Conservation (phyloP, 306 rosid species). For the Trifolium subterraneum region DNA sequence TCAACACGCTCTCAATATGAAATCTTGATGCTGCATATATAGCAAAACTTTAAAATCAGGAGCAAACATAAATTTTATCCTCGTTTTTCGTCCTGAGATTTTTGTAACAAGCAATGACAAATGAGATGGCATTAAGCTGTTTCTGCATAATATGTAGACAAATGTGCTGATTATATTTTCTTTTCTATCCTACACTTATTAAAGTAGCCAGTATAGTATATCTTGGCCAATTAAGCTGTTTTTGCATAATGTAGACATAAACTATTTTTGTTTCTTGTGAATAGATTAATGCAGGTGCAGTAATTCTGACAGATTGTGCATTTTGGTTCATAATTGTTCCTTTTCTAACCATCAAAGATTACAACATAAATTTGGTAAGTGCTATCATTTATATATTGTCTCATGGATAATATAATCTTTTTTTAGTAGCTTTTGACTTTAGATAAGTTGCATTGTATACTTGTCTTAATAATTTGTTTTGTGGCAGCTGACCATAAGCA, state of each 20-base stretch:
- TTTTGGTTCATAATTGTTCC: conserved; percentile 94
- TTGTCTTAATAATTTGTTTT: conserved; percentile 16
- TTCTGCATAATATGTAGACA: too few species aligned
- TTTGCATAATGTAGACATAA: too few species aligned
- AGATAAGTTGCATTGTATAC: not conserved
- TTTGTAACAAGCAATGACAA: not conserved
- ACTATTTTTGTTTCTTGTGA: conserved; percentile 30
- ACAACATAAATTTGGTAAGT: conserved; percentile 86
- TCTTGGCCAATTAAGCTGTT: not conserved
- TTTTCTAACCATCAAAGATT: conserved; percentile 76
- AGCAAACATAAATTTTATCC: not conserved
- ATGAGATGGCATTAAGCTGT: too few species aligned
- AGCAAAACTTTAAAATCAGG: not conserved
- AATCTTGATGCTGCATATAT: not conserved
- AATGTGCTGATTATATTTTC: too few species aligned
- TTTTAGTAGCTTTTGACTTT: conserved; percentile 3
- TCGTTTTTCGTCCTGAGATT: not conserved
- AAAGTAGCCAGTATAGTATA: not conserved
- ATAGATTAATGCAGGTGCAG: conserved; percentile 99
- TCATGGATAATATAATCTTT: not conserved
- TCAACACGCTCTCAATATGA: too few species aligned
- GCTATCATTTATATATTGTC: not conserved
- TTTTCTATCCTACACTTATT: too few species aligned
- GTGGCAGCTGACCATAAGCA: conserved; percentile 70
- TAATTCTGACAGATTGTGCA: conserved; percentile 86